Conservation (phyloP, 2,329 filamentous ascomycete species). For the Beauveria medogensis region DNA sequence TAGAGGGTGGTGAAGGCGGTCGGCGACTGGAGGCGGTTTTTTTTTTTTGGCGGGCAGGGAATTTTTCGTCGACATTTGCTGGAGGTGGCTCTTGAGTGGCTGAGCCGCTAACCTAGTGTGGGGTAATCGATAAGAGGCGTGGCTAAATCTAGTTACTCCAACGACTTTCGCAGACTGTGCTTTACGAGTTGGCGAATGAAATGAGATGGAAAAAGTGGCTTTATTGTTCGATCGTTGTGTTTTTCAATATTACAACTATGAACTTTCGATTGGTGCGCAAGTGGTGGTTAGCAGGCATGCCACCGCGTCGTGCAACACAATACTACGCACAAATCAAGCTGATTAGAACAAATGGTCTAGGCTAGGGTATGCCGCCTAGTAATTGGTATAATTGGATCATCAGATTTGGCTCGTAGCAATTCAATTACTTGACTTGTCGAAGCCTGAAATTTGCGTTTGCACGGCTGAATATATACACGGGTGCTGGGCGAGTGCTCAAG, state of each 20-base stretch:
- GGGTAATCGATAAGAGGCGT: conserved; percentile 9
- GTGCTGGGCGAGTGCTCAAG: background rate
- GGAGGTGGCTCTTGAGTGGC: conserved; percentile 10
- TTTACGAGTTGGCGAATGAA: background rate
- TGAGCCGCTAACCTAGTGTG: conserved; percentile 7
- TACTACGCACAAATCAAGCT: conserved; percentile 16
- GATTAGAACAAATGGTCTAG: background rate
- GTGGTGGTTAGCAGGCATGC: too few relatives aligned
- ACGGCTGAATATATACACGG: conserved; percentile 6
- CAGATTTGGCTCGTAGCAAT: background rate
- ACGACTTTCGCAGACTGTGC: background rate
- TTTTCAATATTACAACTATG: too few relatives aligned
- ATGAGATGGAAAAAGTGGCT: too few relatives aligned
- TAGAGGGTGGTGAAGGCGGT: conserved; percentile 13
- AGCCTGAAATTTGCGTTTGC: background rate
- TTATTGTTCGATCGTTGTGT: too few relatives aligned
- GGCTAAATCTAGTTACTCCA: background rate
- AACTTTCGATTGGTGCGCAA: too few relatives aligned
- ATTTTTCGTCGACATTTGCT: conserved; percentile 9
- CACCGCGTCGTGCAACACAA: too few relatives aligned
- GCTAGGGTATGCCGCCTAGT: background rate
- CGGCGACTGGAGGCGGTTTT: conserved; percentile 13
- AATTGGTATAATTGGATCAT: background rate
- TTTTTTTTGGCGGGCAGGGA: conserved; percentile 12
- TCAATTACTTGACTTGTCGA: background rate